Percentiles rank a stretch among this genome's conserved stretches.
phyloP scores from a whole-genome alignment of 148 eudicot genomes.

The Nyssa sinensis region DNA sequence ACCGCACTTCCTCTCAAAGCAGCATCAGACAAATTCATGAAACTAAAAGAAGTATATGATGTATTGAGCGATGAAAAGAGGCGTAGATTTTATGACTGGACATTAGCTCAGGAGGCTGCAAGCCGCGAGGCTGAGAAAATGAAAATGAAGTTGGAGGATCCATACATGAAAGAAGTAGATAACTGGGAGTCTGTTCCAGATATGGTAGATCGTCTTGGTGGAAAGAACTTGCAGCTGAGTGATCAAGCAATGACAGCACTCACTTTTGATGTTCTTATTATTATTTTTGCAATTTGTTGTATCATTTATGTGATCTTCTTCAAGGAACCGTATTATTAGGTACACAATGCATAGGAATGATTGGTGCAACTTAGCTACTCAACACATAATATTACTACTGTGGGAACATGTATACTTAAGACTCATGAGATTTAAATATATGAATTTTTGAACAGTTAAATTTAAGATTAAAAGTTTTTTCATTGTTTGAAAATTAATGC shows the following conservation, averaged over 20 bases:
- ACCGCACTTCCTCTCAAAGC: slow-evolving; percentile 70
- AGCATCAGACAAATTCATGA: slow-evolving; percentile 87
- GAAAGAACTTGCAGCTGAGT: slow-evolving; percentile 66
- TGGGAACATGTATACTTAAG: background rate
- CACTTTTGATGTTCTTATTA: slow-evolving; percentile 55
- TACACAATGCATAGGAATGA: too few relatives aligned
- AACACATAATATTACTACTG: too few relatives aligned
- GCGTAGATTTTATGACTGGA: slow-evolving; percentile 78
- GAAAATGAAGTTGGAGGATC: slow-evolving; percentile 74
- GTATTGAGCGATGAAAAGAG: slow-evolving; percentile 59
- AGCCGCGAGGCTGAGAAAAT: slow-evolving; percentile 69
- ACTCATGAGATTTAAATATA: too few relatives aligned
- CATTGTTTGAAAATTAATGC: too few relatives aligned
- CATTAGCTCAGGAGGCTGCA: slow-evolving; percentile 75
- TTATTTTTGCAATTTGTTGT: slow-evolving; percentile 58
- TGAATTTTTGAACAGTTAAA: too few relatives aligned
- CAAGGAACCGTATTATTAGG: slow-evolving; percentile 53
- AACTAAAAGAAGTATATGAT: slow-evolving; percentile 63
- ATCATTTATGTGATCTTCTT: slow-evolving; percentile 60
- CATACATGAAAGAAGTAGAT: slow-evolving; percentile 48
- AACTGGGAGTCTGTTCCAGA: slow-evolving; percentile 59
- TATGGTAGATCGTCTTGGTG: slow-evolving; percentile 77
- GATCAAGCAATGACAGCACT: slow-evolving; percentile 84
- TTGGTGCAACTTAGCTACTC: too few relatives aligned
- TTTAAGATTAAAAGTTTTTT: too few relatives aligned